phyloP scores from a whole-genome alignment of 805 yeast genomes.

The Starmerella scarabaei region DNA sequence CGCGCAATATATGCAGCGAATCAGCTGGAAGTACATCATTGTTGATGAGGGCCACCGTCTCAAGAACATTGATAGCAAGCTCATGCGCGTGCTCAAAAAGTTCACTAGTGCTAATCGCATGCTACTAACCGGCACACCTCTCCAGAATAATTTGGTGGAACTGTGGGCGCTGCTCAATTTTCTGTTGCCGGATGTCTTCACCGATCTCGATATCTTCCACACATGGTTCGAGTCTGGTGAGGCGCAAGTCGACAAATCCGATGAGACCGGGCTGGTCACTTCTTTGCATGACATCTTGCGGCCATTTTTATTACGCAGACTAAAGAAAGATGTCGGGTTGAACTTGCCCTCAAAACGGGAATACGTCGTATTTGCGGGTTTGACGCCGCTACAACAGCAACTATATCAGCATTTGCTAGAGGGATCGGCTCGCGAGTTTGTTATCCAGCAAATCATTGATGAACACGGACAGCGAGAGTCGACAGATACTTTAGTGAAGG shows the following conservation, averaged over 20 bases:
- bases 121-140: slow-evolving; percentile 87
- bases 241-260: slow-evolving; percentile 44
- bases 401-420: slow-evolving; percentile 42
- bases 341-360: slow-evolving; percentile 81
- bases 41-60: slow-evolving; percentile 95
- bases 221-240: slow-evolving; percentile 71
- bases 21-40: slow-evolving; percentile 68
- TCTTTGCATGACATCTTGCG: slow-evolving; percentile 77
- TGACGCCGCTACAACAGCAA: slow-evolving; percentile 50
- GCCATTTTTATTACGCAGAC: slow-evolving; percentile 73
- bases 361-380: slow-evolving; percentile 60
- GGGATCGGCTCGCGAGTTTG: slow-evolving; percentile 28
- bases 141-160: slow-evolving; percentile 82
- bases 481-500: slow-evolving; percentile 23
- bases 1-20: slow-evolving; percentile 37
- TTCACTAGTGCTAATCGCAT: slow-evolving; percentile 51
- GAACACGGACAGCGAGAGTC: background rate
- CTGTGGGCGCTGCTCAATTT: slow-evolving; percentile 87
- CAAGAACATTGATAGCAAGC: slow-evolving; percentile 67
- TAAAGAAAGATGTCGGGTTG: slow-evolving; percentile 59
- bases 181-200: slow-evolving; percentile 83
- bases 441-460: slow-evolving; percentile 21
- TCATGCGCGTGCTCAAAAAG: slow-evolving; percentile 58
- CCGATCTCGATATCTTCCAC: slow-evolving; percentile 77
- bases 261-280: slow-evolving; percentile 49